Evolutionary conservation across 2,329 filamentous ascomycete species (phyloP).

Genomic region (Bisporella sp.): DNA sequence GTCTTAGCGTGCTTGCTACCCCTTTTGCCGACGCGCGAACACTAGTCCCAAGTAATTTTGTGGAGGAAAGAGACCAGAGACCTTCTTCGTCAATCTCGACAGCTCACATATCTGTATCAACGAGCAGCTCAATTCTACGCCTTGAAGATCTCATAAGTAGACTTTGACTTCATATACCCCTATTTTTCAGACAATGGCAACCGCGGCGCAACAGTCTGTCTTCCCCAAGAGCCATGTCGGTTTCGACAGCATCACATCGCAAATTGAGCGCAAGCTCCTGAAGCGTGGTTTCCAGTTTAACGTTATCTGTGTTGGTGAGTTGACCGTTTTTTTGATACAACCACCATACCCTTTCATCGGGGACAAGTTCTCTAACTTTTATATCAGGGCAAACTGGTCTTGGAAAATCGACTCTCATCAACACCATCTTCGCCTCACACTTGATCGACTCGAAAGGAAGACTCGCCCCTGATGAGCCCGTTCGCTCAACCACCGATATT

Average conservation of each 20-base stretch:
- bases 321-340: not conserved
- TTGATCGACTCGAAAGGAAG: constrained; percentile 98
- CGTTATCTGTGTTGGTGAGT: constrained; percentile 96
- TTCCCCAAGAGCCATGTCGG: constrained; percentile 97
- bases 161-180: no score
- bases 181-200: constrained; percentile 19
- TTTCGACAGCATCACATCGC: constrained; percentile 99
- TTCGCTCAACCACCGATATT: constrained; percentile 95
- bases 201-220: constrained; percentile 33
- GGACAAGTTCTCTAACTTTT: constrained; percentile 18
- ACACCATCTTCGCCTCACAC: constrained; percentile 99
- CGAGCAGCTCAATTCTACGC: no score
- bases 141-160: no score
- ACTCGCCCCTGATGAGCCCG: constrained; percentile 83
- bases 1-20: constrained; percentile 4
- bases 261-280: constrained; percentile 99
- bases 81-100: constrained; percentile 15
- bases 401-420: constrained; percentile 98
- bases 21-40: constrained; percentile 20
- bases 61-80: constrained; percentile 10
- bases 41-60: constrained; percentile 11
- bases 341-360: not conserved
- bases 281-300: constrained; percentile 99
- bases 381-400: constrained; percentile 86
- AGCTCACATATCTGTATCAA: not conserved